These are phyloP conservation scores for Thielaviopsis punctulata DNA, from an alignment of 2,329 filamentous ascomycete genomes.

Conservation along the genomic window DNA sequence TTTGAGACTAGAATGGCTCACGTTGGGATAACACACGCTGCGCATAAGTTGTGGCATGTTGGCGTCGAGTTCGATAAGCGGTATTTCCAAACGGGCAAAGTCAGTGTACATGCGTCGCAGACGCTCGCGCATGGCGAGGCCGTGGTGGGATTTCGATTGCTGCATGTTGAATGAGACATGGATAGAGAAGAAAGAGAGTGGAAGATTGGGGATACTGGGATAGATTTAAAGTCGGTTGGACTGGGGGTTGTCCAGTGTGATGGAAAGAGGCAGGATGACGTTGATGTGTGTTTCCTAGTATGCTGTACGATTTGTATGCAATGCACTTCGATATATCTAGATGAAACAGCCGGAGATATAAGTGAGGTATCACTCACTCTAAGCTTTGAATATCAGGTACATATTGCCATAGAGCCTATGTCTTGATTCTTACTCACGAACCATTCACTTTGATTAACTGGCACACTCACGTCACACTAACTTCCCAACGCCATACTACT, in stretches of 20 bases:
- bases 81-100: conserved; percentile 2
- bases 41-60: conserved; percentile 8
- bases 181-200: not conserved
- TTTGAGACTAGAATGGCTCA: not conserved
- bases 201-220: not conserved
- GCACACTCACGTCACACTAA: too few relatives aligned
- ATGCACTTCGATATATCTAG: not conserved
- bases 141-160: not conserved
- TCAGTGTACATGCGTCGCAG: conserved; percentile 7
- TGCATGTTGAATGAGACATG: not conserved
- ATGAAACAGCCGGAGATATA: not conserved
- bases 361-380: too few relatives aligned
- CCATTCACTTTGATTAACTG: too few relatives aligned
- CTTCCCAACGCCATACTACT: too few relatives aligned
- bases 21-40: conserved; percentile 10
- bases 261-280: not conserved
- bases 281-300: not conserved
- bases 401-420: too few relatives aligned
- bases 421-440: too few relatives aligned
- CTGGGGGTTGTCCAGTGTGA: not conserved
- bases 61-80: conserved; percentile 7
- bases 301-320: too few relatives aligned
- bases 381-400: too few relatives aligned
- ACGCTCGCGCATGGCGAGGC: not conserved
- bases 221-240: too few relatives aligned